These are phyloP conservation scores for Selaginella moellendorffii DNA, from an alignment of 75 land plant genomes.

Conservation along the genomic window DNA sequence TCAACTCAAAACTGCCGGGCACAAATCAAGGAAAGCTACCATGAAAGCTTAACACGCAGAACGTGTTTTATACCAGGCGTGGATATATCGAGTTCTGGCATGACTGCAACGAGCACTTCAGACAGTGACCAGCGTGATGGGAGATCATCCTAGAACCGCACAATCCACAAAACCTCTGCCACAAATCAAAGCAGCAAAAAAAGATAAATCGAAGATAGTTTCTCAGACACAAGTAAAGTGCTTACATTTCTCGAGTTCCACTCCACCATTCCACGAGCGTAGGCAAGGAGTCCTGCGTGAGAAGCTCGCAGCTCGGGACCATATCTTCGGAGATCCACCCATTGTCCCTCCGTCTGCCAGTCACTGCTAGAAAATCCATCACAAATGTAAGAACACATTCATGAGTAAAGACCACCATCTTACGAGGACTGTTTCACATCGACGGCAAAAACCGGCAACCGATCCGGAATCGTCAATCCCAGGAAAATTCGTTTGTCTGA, in stretches of 20 bases:
- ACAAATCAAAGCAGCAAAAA: not conserved
- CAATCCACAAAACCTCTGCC: constrained; percentile 23
- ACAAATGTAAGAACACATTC: not conserved
- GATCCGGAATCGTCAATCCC: constrained; percentile 13
- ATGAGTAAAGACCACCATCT: no score
- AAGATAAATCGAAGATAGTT: no score
- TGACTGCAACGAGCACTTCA: constrained; percentile 30
- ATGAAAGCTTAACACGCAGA: not conserved
- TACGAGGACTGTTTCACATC: constrained; percentile 8
- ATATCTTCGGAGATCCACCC: constrained; percentile 39
- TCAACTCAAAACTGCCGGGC: not conserved
- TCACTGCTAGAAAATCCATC: constrained; percentile 9
- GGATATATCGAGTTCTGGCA: constrained; percentile 13
- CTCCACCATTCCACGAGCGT: constrained; percentile 39
- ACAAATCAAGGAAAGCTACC: no score
- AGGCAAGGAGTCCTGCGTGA: constrained; percentile 39
- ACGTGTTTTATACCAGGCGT: constrained; percentile 21
- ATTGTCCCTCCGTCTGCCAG: constrained; percentile 27
- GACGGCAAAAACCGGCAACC: constrained; percentile 23
- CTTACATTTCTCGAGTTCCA: constrained; percentile 35
- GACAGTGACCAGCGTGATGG: constrained; percentile 23
- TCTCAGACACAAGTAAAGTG: no score
- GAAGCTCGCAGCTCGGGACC: constrained; percentile 23
- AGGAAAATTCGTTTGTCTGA: constrained; percentile 17
- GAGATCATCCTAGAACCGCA: constrained; percentile 21